Evolutionary conservation across 2,329 filamentous ascomycete species (phyloP), one percentile per base, ranked within the genome.

Genomic region (Drechslerella dactyloides): DNA sequence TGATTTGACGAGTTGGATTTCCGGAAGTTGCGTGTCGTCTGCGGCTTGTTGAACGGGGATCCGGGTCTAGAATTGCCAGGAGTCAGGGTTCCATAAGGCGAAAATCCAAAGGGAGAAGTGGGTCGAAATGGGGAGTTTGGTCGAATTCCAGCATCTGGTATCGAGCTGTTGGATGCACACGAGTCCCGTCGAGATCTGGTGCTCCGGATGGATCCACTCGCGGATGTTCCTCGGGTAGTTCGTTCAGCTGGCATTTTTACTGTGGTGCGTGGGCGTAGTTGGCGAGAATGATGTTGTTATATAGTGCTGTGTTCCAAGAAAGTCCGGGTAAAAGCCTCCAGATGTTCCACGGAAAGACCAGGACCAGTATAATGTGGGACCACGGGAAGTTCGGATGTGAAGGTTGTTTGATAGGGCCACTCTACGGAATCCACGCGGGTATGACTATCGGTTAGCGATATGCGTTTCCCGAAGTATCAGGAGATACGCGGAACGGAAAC

Each of bases 231-330:
- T 64, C 66, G 59, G 59, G 55, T 50, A 37, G 23, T 64, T 53
- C 66, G 46, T 59, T 70, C 59, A 60, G 66, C 66, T 11, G 66
- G 66, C 66, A 70, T 70, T 30, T 69, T 69, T 57, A 48, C 50
- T 51, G 27, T 33, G 30, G 27, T 52, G 46, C 40, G 24, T 51
- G 37, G 2, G 48, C 51, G 35, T 3, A 51, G 4, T 23, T 58
- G 30, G 61, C 42, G 55, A 37, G 61, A 30, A 48, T 40, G 7
- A 17, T 53, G 19, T 44, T 48, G 13, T 56, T 57, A 13, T 13
- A 15, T 51, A 4, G 7, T 51, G 46, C 19, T 7, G 21, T 69
- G 56, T 37, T 37, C 35, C 21, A 44, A 52, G 24, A n/a, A 42
- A n/a, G 19, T 21, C 42, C 50, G 55, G 42, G 52, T 55, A 56